Evolutionary conservation across 139 green algal genomes (phyloP).

Genomic region (Closterium sp.): DNA sequence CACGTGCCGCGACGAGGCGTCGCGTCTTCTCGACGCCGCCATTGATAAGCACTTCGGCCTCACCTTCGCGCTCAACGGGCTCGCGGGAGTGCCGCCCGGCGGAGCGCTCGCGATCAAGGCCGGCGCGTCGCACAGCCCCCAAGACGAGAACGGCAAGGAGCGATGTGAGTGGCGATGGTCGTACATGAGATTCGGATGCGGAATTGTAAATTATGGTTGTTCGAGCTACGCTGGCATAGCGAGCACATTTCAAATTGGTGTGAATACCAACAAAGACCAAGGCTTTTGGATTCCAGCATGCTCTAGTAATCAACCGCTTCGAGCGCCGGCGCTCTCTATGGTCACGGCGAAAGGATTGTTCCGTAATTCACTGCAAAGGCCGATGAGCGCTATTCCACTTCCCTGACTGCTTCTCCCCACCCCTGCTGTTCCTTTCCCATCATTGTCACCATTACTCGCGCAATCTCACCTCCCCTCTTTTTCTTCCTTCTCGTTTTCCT

Average conservation of each 20-base stretch:
- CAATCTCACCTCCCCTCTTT: not conserved
- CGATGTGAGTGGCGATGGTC: not conserved
- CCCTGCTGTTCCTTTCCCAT: too few relatives aligned
- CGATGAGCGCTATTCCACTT: too few relatives aligned
- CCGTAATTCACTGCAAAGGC: too few relatives aligned
- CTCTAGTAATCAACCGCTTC: too few relatives aligned
- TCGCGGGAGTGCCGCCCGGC: not conserved
- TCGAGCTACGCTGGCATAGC: not conserved
- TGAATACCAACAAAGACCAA: too few relatives aligned
- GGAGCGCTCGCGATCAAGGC: not conserved
- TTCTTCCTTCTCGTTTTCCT: not conserved
- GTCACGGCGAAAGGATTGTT: too few relatives aligned
- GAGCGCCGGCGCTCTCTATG: too few relatives aligned
- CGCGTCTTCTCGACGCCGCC: not conserved
- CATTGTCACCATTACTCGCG: not conserved
- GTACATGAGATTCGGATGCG: not conserved
- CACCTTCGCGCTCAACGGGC: not conserved
- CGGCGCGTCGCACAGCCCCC: not conserved
- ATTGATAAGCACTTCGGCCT: constrained; percentile 1
- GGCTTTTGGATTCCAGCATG: too few relatives aligned
- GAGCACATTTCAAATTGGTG: too few relatives aligned
- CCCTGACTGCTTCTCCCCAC: too few relatives aligned
- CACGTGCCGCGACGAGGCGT: constrained; percentile 6
- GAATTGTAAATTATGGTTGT: too few relatives aligned
- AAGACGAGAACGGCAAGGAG: constrained; percentile 7